phyloP scores from a whole-genome alignment of 2,329 filamentous ascomycete species.

The Gyromitra esculenta region DNA sequence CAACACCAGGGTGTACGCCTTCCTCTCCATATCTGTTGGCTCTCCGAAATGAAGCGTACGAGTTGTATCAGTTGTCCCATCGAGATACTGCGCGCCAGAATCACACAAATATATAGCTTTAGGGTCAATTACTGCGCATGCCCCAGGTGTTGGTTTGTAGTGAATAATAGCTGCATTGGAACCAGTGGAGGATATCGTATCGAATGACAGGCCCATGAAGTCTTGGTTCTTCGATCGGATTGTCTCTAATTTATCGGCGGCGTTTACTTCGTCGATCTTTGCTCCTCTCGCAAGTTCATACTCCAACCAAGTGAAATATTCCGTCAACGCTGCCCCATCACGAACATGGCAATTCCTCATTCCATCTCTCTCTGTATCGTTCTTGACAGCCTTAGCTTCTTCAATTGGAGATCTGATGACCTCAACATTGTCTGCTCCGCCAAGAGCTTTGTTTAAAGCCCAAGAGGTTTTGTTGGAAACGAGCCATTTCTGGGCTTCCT shows the following conservation, averaged over 20 bases:
- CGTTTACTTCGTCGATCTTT: conserved; percentile 84
- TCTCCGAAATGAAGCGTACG: conserved; percentile 90
- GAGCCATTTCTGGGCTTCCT: conserved; percentile 73
- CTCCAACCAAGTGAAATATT: conserved; percentile 98
- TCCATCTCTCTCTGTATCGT: conserved; percentile 84
- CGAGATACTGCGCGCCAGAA: conserved; percentile 93
- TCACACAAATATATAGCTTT: conserved; percentile 92
- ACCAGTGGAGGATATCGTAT: conserved; percentile 94
- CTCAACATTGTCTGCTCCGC: conserved; percentile 84
- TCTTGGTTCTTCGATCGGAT: conserved; percentile 72
- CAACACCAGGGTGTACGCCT: conserved; percentile 90
- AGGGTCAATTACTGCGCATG: conserved; percentile 84
- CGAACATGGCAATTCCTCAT: conserved; percentile 95
- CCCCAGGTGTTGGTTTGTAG: conserved; percentile 86
- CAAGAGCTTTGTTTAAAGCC: conserved; percentile 86
- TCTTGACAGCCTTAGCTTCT: conserved; percentile 95
- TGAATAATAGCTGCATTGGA: conserved; percentile 94
- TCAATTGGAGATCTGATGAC: conserved; percentile 86
- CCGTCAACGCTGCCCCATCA: conserved; percentile 87
- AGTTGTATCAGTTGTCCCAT: conserved; percentile 96
- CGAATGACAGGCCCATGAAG: conserved; percentile 91
- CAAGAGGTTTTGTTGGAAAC: conserved; percentile 91
- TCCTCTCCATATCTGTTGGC: conserved; percentile 82
- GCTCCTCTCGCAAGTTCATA: conserved; percentile 79
- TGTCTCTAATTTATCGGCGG: conserved; percentile 87